Conservation (phyloP, 371 early-diverging fungal genomes). For the Dichotomocladium elegans region DNA sequence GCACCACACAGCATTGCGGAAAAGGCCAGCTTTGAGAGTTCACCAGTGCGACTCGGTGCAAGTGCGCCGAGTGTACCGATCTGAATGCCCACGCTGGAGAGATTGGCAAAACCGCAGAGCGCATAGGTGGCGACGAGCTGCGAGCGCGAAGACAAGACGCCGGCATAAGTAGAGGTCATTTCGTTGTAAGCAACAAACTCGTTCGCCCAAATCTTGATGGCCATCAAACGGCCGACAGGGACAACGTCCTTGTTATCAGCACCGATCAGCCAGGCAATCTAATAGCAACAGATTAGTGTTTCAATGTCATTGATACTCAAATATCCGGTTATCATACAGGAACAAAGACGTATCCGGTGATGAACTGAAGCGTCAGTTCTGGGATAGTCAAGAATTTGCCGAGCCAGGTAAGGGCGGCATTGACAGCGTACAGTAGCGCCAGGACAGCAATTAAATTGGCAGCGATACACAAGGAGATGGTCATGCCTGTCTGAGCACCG, state of each 20-base stretch:
- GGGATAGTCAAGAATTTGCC: constrained; percentile 70
- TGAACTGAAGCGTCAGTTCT: constrained; percentile 60
- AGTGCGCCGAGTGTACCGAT: constrained; percentile 77
- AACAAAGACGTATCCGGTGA: constrained; percentile 70
- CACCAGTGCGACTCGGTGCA: constrained; percentile 76
- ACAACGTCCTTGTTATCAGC: constrained; percentile 60
- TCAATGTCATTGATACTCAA: not conserved
- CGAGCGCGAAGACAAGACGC: constrained; percentile 40
- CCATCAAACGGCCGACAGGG: constrained; percentile 71
- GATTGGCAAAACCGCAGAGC: constrained; percentile 89
- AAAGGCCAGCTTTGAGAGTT: constrained; percentile 72
- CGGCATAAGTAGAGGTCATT: constrained; percentile 30
- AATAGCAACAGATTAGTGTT: not conserved
- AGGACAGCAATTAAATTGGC: constrained; percentile 77
- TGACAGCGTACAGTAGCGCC: constrained; percentile 64
- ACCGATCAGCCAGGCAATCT: constrained; percentile 82
- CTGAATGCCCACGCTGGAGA: constrained; percentile 86
- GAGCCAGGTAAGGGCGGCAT: constrained; percentile 72
- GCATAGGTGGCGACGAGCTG: constrained; percentile 68
- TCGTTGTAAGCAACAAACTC: constrained; percentile 84
- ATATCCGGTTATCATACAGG: not conserved
- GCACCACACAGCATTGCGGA: constrained; percentile 84
- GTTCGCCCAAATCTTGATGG: constrained; percentile 85
- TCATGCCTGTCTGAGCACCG: constrained; percentile 84
- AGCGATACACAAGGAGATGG: constrained; percentile 69